A percentile compares a stretch with the other conserved stretches of the same genome.
These are phyloP conservation scores for Cyclotella kingstonii DNA, from an alignment of 108 stramenopile genomes.

Conservation along the genomic window DNA sequence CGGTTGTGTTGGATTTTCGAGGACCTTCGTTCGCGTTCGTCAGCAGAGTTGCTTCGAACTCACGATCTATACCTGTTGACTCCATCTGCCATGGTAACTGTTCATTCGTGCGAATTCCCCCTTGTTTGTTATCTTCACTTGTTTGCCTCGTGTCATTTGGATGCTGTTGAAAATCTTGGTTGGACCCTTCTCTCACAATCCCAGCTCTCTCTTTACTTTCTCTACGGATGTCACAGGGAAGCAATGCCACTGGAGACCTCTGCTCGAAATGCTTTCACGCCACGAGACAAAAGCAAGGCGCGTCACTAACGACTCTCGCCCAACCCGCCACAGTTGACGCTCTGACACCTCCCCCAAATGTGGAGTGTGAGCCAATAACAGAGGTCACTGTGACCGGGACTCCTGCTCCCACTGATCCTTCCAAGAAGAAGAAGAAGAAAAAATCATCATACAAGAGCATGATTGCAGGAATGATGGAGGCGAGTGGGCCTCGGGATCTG, in stretches of 20 bases:
- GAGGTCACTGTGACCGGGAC: neutral
- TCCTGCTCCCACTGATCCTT: slow-evolving; percentile 12
- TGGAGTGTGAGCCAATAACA: neutral
- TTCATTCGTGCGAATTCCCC: neutral
- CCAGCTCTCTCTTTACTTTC: slow-evolving; percentile 1
- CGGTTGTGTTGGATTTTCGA: neutral
- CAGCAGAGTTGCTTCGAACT: neutral
- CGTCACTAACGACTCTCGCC: neutral
- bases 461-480: slow-evolving; percentile 69
- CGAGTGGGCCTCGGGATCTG: slow-evolving; percentile 35
- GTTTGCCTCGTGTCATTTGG: slow-evolving; percentile 8
- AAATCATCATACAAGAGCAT: slow-evolving; percentile 85
- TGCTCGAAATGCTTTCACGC: slow-evolving; percentile 87
- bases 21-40: slow-evolving; percentile 10
- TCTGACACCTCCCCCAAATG: slow-evolving; percentile 8
- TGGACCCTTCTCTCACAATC: slow-evolving; percentile 11
- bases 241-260: slow-evolving; percentile 79
- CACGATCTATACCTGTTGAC: neutral
- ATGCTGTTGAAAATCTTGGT: neutral
- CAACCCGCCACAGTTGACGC: slow-evolving; percentile 18
- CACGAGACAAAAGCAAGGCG: slow-evolving; percentile 56
- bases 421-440: slow-evolving; percentile 84
- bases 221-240: slow-evolving; percentile 53
- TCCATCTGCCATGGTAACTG: neutral
- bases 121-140: neutral